Percentiles rank a stretch among this genome's conserved stretches.
Conservation (phyloP, 495 filamentous ascomycete species). For the Aspergillus conjunctus region DNA sequence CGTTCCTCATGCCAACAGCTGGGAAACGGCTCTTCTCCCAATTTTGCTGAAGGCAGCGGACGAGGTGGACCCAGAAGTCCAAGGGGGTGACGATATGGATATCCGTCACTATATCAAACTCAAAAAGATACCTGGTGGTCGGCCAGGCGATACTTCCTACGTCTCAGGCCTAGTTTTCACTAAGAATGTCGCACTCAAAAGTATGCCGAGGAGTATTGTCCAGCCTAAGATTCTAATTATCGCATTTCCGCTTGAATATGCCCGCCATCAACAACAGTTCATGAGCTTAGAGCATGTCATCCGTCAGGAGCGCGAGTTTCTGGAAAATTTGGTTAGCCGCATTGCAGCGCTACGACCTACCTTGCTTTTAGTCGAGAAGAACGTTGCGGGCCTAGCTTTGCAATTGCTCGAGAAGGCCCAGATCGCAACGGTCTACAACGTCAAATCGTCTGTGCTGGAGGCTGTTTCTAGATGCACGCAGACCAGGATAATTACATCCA, state of each 20-base stretch:
- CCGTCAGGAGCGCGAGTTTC: slow-evolving; percentile 92
- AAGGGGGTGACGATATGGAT: slow-evolving; percentile 89
- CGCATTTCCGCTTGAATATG: slow-evolving; percentile 94
- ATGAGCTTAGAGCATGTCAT: slow-evolving; percentile 99
- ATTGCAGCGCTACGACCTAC: slow-evolving; percentile 83
- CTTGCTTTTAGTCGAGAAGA: slow-evolving; percentile 83
- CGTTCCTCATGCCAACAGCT: slow-evolving; percentile 71
- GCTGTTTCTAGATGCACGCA: slow-evolving; percentile 90
- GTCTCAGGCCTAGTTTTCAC: slow-evolving; percentile 96
- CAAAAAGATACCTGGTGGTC: slow-evolving; percentile 91
- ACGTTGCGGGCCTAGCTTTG: slow-evolving; percentile 87
- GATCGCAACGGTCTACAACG: slow-evolving; percentile 91
- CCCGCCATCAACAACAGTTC: slow-evolving; percentile 91
- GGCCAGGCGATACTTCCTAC: slow-evolving; percentile 87
- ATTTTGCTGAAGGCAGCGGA: slow-evolving; percentile 90
- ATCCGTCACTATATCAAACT: slow-evolving; percentile 98
- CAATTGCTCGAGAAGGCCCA: slow-evolving; percentile 83
- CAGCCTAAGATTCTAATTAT: slow-evolving; percentile 90
- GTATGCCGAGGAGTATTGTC: slow-evolving; percentile 84
- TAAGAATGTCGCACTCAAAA: slow-evolving; percentile 94
- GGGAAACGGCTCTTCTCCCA: slow-evolving; percentile 91
- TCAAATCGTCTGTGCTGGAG: slow-evolving; percentile 92
- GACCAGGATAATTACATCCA: slow-evolving; percentile 88
- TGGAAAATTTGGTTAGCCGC: slow-evolving; percentile 89
- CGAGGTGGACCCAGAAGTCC: slow-evolving; percentile 90